Evolutionary conservation across 2,329 filamentous ascomycete genomes (phyloP).

Genomic region (Exophiala dermatitidis): DNA sequence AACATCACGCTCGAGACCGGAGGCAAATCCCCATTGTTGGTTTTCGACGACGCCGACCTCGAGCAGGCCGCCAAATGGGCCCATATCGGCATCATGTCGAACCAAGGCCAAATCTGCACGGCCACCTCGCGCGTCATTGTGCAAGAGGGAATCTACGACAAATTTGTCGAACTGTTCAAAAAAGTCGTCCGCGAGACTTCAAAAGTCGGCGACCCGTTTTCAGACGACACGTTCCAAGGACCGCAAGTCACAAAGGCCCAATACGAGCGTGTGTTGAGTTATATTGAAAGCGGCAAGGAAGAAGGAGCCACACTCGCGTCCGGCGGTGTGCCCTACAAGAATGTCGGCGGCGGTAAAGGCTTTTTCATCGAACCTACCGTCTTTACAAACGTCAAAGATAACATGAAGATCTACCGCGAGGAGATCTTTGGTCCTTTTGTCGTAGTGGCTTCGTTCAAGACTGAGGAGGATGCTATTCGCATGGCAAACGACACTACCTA

Average conservation of each 20-base stretch:
- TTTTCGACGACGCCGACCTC: constrained; percentile 53
- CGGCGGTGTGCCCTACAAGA: constrained; percentile 33
- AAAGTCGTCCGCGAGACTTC: constrained; percentile 32
- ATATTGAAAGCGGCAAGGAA: constrained; percentile 38
- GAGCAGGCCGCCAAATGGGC: constrained; percentile 47
- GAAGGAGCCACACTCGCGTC: constrained; percentile 36
- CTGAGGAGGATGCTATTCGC: constrained; percentile 35
- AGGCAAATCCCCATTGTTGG: constrained; percentile 51
- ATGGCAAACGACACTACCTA: constrained; percentile 39
- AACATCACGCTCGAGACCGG: constrained; percentile 57
- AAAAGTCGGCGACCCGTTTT: constrained; percentile 39
- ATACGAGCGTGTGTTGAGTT: constrained; percentile 39
- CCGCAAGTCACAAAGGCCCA: constrained; percentile 42
- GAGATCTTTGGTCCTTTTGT: constrained; percentile 42
- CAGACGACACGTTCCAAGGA: constrained; percentile 38
- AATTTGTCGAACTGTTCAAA: constrained; percentile 36
- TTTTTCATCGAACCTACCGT: constrained; percentile 38
- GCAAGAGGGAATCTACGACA: constrained; percentile 46
- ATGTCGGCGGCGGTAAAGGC: constrained; percentile 32
- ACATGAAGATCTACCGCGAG: constrained; percentile 36
- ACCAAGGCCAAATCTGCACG: constrained; percentile 55
- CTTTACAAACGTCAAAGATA: constrained; percentile 33
- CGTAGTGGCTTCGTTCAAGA: constrained; percentile 35
- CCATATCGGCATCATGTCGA: constrained; percentile 50
- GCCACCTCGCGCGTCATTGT: constrained; percentile 53